Conservation (phyloP, 225 moss, liverwort and hornwort genomes). For the Ulota crispa region DNA sequence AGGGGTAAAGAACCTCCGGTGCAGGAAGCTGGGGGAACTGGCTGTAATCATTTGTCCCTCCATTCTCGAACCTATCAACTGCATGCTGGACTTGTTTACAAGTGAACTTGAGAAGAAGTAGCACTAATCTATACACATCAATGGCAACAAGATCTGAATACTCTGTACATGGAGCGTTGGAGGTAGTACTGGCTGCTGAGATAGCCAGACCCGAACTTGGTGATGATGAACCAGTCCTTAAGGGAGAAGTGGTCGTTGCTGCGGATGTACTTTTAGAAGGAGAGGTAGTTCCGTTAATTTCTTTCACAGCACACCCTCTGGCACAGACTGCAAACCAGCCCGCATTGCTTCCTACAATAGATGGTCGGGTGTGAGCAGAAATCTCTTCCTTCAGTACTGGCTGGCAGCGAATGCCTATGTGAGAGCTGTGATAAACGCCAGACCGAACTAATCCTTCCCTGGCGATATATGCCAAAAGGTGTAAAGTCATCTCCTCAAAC, state of each 20-base stretch:
- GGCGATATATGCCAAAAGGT: slow-evolving; percentile 85
- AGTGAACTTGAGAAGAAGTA: slow-evolving; percentile 72
- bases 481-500: slow-evolving; percentile 81
- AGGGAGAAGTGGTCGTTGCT: slow-evolving; percentile 38
- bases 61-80: slow-evolving; percentile 71
- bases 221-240: slow-evolving; percentile 49
- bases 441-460: slow-evolving; percentile 86
- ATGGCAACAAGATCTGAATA: slow-evolving; percentile 94
- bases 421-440: slow-evolving; percentile 72
- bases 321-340: slow-evolving; percentile 94
- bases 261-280: slow-evolving; percentile 38
- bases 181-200: slow-evolving; percentile 32
- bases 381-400: slow-evolving; percentile 80
- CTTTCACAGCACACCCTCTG: slow-evolving; percentile 61
- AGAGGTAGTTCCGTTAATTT: slow-evolving; percentile 29
- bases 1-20: slow-evolving; percentile 81
- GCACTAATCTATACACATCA: slow-evolving; percentile 83
- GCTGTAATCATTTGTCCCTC: slow-evolving; percentile 63
- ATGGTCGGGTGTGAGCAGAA: slow-evolving; percentile 57
- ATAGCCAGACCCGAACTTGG: slow-evolving; percentile 37
- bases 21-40: slow-evolving; percentile 90
- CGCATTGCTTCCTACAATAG: slow-evolving; percentile 60
- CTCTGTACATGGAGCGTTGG: slow-evolving; percentile 57
- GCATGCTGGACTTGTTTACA: slow-evolving; percentile 86
- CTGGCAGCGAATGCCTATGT: slow-evolving; percentile 74